Evolutionary conservation across 1,284 basidiomycete genomes (phyloP).

Genomic region (Cryptococcus hybrid): DNA sequence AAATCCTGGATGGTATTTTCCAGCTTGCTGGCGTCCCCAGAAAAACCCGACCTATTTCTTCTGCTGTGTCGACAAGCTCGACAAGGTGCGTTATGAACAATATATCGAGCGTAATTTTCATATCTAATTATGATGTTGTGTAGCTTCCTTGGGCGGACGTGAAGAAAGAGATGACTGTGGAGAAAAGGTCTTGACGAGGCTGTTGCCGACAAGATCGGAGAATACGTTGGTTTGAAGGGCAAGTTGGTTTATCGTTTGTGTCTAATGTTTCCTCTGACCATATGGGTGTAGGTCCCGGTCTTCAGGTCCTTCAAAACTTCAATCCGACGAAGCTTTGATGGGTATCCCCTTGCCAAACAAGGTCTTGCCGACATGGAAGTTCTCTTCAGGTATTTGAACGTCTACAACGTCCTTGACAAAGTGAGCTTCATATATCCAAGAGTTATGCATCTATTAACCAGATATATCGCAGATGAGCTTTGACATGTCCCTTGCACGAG

Average conservation of each 20-base stretch:
- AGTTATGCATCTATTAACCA: not conserved
- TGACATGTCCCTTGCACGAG: constrained; percentile 92
- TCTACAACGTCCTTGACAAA: constrained; percentile 77
- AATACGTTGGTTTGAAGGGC: constrained; percentile 96
- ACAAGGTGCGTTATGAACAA: constrained; percentile 67
- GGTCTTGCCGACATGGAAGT: constrained; percentile 89
- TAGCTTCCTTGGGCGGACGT: constrained; percentile 88
- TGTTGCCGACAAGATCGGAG: constrained; percentile 90
- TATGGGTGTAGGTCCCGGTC: constrained; percentile 52
- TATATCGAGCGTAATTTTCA: not conserved
- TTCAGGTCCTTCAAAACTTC: constrained; percentile 73
- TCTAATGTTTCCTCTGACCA: not conserved
- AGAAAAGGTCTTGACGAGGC: constrained; percentile 86
- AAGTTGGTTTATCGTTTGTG: constrained; percentile 11
- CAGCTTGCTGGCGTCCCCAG: constrained; percentile 93
- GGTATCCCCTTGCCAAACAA: constrained; percentile 72
- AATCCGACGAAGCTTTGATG: constrained; percentile 64
- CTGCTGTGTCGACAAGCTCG: constrained; percentile 96
- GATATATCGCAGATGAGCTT: constrained; percentile 71
- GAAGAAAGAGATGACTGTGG: constrained; percentile 91
- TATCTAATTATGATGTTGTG: not conserved
- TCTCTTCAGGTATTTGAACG: constrained; percentile 78
- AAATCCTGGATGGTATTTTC: constrained; percentile 97
- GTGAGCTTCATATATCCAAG: constrained; percentile 48
- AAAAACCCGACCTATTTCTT: constrained; percentile 74